Evolutionary conservation across 2,329 filamentous ascomycete genomes (phyloP).

Genomic region (Verticillium albo-atrum): DNA sequence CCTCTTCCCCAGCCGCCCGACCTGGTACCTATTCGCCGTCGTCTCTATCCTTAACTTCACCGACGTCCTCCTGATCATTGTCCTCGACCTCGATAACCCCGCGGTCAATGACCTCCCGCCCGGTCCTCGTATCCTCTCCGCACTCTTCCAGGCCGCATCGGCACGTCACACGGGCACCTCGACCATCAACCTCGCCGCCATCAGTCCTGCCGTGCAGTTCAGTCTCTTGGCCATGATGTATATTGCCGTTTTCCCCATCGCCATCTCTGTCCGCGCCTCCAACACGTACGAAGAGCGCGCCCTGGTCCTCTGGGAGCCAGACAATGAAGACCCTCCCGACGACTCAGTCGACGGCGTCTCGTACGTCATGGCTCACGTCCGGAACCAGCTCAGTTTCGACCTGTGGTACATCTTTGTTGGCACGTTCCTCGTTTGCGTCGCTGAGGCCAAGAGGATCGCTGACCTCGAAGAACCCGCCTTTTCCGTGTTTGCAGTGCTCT

Average conservation of each 20-base stretch:
- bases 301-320: constrained; percentile 49
- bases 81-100: constrained; percentile 45
- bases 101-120: constrained; percentile 39
- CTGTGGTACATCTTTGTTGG: constrained; percentile 36
- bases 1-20: constrained; percentile 54
- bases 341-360: constrained; percentile 20
- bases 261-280: constrained; percentile 55
- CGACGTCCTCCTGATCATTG: constrained; percentile 50
- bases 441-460: constrained; percentile 1
- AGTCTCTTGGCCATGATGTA: constrained; percentile 63
- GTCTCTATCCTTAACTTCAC: constrained; percentile 47
- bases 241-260: constrained; percentile 56
- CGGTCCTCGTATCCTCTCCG: constrained; percentile 46
- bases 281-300: constrained; percentile 60
- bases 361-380: constrained; percentile 27
- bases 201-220: constrained; percentile 52
- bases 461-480: constrained; percentile 13
- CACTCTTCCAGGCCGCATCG: constrained; percentile 53
- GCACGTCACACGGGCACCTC: constrained; percentile 42
- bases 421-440: constrained; percentile 28
- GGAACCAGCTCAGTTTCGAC: constrained; percentile 34
- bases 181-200: constrained; percentile 42
- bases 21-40: constrained; percentile 51
- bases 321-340: constrained; percentile 12
- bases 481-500: constrained; percentile 23